Evolutionary conservation across 148 eudicot genomes (phyloP), one percentile per base, ranked within the genome.

Genomic region (Nyssa sinensis): DNA sequence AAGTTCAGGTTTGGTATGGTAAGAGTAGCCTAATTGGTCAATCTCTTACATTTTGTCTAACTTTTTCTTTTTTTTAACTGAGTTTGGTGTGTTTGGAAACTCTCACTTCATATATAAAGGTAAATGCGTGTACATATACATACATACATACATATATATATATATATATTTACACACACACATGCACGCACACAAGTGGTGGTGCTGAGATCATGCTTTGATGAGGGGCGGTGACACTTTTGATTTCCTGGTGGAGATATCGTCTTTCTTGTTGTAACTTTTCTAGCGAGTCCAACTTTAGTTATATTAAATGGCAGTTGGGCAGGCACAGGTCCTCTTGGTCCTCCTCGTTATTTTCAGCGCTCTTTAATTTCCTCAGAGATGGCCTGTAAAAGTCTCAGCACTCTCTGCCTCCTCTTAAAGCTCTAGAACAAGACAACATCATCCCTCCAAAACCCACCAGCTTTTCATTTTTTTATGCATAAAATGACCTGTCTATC

Each of bases 401-500:
- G 28, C 25, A 65, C 68, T 65, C 49, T 35, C 51, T 44, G 12
- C 51, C 17, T 44, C 17, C 16, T 44, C 7, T 44, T 13, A 44
- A 44, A 44, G 51, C 51, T 13, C 16, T 5, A 68, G 33, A 75
- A 75, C 12, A 77, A 75, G 79, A 81, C 84, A 81, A 72, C 25
- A 58, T 44, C 64, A 72, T 71, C 53, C 75, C 47, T 78, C 87
- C 81, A 81, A 84, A 75, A 69, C 17, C 64, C 30, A 24, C 37
- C 80, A 75, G 64, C 84, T 78, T 84, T 76, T 67, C 70, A 44
- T 58, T 77, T 47, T 39, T 80, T 71, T 67, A 65, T 44, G 58
- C 57, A 4, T 5, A 72, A 62, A 32, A 32, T 83, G 82, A 83
- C 80, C 86, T 83, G 80, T 79, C 78, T 17, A 67, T 69, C 78